Percentiles rank a stretch among this genome's conserved stretches.
These are phyloP conservation scores for Cynanchum wilfordii DNA, from an alignment of 257 asterid genomes.

Conservation along the genomic window DNA sequence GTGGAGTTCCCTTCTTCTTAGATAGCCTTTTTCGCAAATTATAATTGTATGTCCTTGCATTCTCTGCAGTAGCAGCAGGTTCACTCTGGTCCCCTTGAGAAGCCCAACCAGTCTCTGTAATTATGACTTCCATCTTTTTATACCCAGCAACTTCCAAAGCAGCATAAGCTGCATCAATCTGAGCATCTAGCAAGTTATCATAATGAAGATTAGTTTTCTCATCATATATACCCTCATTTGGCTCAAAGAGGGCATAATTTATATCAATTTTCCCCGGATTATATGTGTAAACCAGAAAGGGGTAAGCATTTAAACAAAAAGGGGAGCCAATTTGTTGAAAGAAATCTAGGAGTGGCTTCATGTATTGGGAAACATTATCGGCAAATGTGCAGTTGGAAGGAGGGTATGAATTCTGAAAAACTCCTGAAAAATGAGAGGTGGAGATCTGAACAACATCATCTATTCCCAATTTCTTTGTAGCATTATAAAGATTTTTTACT, in stretches of 20 bases:
- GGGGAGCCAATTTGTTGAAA: conserved; percentile 74
- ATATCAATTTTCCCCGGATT: conserved; percentile 59
- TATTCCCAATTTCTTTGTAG: conserved; percentile 57
- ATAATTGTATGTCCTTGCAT: conserved; percentile 76
- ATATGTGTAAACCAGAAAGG: conserved; percentile 80
- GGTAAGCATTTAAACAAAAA: conserved; percentile 87
- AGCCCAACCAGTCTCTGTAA: conserved; percentile 99
- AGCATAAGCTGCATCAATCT: conserved; percentile 88
- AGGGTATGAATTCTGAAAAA: conserved; percentile 70
- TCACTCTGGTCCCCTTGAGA: conserved; percentile 82
- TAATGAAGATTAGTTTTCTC: conserved; percentile 61
- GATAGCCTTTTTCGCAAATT: conserved; percentile 86
- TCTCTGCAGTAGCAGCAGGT: conserved; percentile 65
- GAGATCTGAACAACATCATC: conserved; percentile 58
- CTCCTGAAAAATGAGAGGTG: conserved; percentile 80
- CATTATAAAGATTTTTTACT: conserved; percentile 65
- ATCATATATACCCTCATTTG: conserved; percentile 58
- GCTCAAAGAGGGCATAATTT: conserved; percentile 83
- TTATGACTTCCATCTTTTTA: conserved; percentile 73
- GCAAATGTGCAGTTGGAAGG: conserved; percentile 81
- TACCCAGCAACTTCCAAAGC: conserved; percentile 79
- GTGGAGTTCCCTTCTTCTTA: conserved; percentile 86
- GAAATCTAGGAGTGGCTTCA: conserved; percentile 89
- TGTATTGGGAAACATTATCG: conserved; percentile 54
- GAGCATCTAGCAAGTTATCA: conserved; percentile 96